Conservation (phyloP, 345 rosid genomes). For the Eucalyptus lansdowneana region DNA sequence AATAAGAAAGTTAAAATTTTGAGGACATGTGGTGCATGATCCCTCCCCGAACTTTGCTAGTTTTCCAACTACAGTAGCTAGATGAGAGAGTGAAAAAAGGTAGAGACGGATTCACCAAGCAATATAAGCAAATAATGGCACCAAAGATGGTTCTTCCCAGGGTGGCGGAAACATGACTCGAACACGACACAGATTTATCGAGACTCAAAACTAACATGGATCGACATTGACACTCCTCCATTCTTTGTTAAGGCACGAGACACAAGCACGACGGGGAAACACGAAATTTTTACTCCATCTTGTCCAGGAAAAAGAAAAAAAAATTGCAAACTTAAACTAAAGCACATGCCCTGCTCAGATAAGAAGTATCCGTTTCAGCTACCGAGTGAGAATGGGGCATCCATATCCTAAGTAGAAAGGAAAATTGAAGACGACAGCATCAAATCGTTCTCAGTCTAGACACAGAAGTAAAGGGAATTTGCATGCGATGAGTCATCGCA, state of each 20-base stretch:
- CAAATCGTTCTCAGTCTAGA: background rate
- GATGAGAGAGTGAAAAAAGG: background rate
- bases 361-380: background rate
- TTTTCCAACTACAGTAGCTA: background rate
- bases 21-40: background rate
- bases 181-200: background rate
- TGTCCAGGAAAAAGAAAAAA: background rate
- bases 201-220: too few relatives aligned
- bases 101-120: background rate
- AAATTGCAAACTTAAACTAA: background rate
- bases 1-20: background rate
- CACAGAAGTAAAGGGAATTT: background rate
- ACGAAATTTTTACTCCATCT: background rate
- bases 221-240: background rate
- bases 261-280: background rate
- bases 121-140: background rate
- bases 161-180: background rate
- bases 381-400: background rate
- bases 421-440: background rate
- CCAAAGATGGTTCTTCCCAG: background rate
- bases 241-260: background rate
- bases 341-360: background rate
- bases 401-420: background rate
- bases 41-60: background rate
- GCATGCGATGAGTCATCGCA: background rate